Conservation (phyloP, 1,284 basidiomycete genomes). For the Sporisorium scitamineum region DNA sequence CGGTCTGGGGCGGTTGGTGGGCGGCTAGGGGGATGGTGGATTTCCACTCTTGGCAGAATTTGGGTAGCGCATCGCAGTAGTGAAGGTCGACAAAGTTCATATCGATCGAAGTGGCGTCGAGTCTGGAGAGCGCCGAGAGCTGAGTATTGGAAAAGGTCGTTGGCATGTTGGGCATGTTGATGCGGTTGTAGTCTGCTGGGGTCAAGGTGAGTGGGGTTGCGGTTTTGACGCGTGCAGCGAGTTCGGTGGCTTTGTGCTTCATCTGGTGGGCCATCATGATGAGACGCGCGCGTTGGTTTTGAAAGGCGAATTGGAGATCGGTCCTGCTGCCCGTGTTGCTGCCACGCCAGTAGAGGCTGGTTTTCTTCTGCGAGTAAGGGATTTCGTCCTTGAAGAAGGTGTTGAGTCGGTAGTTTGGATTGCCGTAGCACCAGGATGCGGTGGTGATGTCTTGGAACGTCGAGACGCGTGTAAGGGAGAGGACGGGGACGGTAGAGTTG, state of each 20-base stretch:
- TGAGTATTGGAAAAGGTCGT: conserved; percentile 6
- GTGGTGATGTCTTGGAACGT: conserved; percentile 35
- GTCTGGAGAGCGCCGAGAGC: conserved; percentile 17
- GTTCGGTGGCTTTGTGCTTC: conserved; percentile 8
- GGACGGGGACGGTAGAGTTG: conserved; percentile 23
- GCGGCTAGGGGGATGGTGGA: conserved; percentile 5
- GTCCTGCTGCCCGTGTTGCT: conserved; percentile 18
- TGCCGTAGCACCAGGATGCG: conserved; percentile 35
- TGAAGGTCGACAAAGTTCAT: conserved; percentile 27
- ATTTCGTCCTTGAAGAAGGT: conserved; percentile 9
- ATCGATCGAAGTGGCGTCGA: conserved; percentile 12
- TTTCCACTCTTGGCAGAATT: conserved; percentile 25
- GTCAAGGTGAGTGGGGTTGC: neutral
- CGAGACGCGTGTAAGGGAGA: conserved; percentile 21
- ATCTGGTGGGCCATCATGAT: conserved; percentile 28
- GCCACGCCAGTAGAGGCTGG: conserved; percentile 35
- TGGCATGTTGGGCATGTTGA: conserved; percentile 26
- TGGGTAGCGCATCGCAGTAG: conserved; percentile 5
- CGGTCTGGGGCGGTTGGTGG: neutral
- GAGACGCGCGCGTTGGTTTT: conserved; percentile 24
- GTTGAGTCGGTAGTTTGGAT: conserved; percentile 16
- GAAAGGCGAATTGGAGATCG: neutral
- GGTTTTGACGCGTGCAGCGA: neutral
- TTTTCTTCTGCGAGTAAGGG: conserved; percentile 33
- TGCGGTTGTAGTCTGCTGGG: conserved; percentile 4